Evolutionary conservation across 2,329 filamentous ascomycete species (phyloP).

Genomic region (Scortechinia acanthostroma): DNA sequence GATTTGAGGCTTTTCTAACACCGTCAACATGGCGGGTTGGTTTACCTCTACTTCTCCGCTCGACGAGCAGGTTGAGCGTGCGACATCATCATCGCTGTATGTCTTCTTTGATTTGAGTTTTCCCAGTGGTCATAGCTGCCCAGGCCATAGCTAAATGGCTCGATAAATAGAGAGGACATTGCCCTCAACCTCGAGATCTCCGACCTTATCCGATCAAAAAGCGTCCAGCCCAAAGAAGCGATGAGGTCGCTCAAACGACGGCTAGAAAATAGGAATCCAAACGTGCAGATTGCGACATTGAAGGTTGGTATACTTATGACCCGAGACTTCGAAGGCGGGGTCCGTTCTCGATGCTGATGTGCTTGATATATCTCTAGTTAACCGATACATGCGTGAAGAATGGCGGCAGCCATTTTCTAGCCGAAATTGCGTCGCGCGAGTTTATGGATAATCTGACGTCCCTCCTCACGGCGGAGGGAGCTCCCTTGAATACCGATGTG

Average conservation of each 20-base stretch:
- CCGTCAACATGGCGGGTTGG: conserved; percentile 46
- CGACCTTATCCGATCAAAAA: conserved; percentile 94
- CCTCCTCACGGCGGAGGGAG: conserved; percentile 74
- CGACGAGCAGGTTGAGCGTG: conserved; percentile 94
- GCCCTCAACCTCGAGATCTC: conserved; percentile 96
- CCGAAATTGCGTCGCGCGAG: conserved; percentile 90
- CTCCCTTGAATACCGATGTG: conserved; percentile 76
- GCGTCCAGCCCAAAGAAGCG: conserved; percentile 91
- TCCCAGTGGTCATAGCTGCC: background rate
- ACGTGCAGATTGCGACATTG: conserved; percentile 88
- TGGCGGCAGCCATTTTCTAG: conserved; percentile 87
- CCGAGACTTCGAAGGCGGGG: background rate
- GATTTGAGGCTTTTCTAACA: background rate
- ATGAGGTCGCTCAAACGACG: conserved; percentile 93
- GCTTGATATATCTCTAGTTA: conserved; percentile 44
- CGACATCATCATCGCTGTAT: conserved; percentile 87
- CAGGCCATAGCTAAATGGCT: background rate
- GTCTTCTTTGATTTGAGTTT: conserved; percentile 14
- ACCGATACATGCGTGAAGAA: conserved; percentile 99
- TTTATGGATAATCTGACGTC: conserved; percentile 97
- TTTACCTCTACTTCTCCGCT: conserved; percentile 81
- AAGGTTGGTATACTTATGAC: conserved; percentile 58
- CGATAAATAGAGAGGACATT: conserved; percentile 72
- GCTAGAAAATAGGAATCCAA: conserved; percentile 95
- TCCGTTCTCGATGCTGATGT: too few species aligned